A percentile compares a stretch with the other conserved stretches of the same genome.
Conservation (phyloP, 768 basidiomycete species). For the Agaricus bisporus region DNA sequence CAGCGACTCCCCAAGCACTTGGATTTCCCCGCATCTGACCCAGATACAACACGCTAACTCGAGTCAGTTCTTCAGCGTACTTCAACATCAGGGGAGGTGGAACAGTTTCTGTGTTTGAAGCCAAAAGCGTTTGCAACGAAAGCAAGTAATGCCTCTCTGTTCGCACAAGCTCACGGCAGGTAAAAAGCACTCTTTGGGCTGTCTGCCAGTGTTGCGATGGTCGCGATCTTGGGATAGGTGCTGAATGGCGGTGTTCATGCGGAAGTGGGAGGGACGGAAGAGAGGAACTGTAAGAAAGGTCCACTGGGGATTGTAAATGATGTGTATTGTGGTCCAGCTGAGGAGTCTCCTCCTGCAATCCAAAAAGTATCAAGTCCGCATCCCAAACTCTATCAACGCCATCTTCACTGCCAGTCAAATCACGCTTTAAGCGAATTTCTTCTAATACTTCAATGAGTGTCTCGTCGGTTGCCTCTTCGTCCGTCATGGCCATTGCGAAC, state of each 20-base stretch:
- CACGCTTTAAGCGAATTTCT: constrained; percentile 25
- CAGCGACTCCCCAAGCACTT: constrained; percentile 58
- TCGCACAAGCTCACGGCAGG: constrained; percentile 34
- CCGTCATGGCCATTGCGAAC: constrained; percentile 43
- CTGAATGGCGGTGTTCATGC: constrained; percentile 16
- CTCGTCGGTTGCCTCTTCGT: constrained; percentile 45
- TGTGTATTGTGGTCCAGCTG: not conserved
- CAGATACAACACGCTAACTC: constrained; percentile 45
- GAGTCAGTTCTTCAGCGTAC: constrained; percentile 45
- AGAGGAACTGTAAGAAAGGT: constrained; percentile 18
- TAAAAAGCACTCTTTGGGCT: constrained; percentile 30
- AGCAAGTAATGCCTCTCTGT: constrained; percentile 38
- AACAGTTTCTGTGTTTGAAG: constrained; percentile 33
- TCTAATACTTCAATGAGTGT: constrained; percentile 43
- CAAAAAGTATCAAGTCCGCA: not conserved
- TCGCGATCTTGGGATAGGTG: constrained; percentile 17
- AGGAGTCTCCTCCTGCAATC: not conserved
- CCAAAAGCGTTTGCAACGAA: constrained; percentile 26
- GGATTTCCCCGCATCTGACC: constrained; percentile 49
- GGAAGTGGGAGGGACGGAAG: constrained; percentile 21
- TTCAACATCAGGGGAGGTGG: constrained; percentile 47
- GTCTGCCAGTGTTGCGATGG: constrained; percentile 27
- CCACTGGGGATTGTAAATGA: not conserved
- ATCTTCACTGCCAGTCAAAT: constrained; percentile 11
- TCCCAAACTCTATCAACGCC: constrained; percentile 18